Evolutionary conservation across 768 basidiomycete species (phyloP).

Genomic region (Leucocoprinus birnbaumii): DNA sequence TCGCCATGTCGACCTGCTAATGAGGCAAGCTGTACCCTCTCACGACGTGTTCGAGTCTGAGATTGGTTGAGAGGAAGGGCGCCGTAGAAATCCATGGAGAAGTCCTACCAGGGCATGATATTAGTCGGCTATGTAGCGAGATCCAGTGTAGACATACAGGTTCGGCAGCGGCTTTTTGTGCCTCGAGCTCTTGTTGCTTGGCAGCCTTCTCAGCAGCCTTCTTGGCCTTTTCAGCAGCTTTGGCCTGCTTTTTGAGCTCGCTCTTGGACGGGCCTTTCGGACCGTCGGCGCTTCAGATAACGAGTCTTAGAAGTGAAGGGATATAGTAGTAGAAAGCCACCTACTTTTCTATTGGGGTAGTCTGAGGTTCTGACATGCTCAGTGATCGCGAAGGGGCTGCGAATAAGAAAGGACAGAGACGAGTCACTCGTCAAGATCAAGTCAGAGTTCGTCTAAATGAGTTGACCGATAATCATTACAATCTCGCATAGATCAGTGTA

Average conservation of each 20-base stretch:
- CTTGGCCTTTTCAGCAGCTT: slow-evolving; percentile 86
- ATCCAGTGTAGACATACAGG: slow-evolving; percentile 36
- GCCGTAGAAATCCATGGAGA: slow-evolving; percentile 79
- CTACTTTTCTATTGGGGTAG: slow-evolving; percentile 22
- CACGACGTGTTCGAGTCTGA: slow-evolving; percentile 62
- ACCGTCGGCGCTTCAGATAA: slow-evolving; percentile 19
- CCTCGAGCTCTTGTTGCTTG: slow-evolving; percentile 71
- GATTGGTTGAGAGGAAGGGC: slow-evolving; percentile 89
- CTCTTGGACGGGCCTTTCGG: slow-evolving; percentile 69
- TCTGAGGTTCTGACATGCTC: slow-evolving; percentile 18
- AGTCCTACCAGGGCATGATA: slow-evolving; percentile 50
- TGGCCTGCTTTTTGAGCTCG: slow-evolving; percentile 88
- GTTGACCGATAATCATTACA: slow-evolving; percentile 14
- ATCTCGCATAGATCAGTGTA: slow-evolving; percentile 17
- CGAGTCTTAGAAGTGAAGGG: not conserved
- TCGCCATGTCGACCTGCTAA: slow-evolving; percentile 69
- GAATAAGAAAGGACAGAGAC: not conserved
- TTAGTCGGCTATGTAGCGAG: slow-evolving; percentile 11
- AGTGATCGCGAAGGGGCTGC: not conserved
- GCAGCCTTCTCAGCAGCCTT: slow-evolving; percentile 86
- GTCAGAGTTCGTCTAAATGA: not conserved
- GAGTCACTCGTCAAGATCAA: not conserved
- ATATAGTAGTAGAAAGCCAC: slow-evolving; percentile 3
- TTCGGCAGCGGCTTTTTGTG: slow-evolving; percentile 63
- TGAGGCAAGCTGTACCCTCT: slow-evolving; percentile 61